Percentiles rank a stretch among this genome's conserved stretches.
phyloP scores from a whole-genome alignment of 257 asterid genomes.

The Forsythia viridissima region DNA sequence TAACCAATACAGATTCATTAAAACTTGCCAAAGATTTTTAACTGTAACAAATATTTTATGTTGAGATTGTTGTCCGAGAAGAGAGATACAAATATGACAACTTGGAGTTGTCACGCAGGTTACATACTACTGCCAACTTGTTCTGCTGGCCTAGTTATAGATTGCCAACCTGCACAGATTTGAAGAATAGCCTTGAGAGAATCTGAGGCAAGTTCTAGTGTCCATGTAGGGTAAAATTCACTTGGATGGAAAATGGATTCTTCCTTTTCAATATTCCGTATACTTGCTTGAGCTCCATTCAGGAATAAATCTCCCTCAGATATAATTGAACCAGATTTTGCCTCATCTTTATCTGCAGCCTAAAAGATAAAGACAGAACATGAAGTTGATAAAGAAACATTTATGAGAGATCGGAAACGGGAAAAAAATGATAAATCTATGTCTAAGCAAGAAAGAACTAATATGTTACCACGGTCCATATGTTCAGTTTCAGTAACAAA shows the following conservation, averaged over 20 bases:
- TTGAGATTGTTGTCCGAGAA: background rate
- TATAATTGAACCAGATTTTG: slow-evolving; percentile 61
- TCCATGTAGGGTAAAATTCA: slow-evolving; percentile 69
- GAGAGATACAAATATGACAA: background rate
- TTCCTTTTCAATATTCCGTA: slow-evolving; percentile 42
- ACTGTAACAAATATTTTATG: background rate
- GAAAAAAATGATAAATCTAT: background rate
- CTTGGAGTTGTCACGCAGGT: slow-evolving; percentile 31
- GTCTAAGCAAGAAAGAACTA: background rate
- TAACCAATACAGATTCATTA: background rate
- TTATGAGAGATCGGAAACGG: background rate
- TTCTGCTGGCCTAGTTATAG: slow-evolving; percentile 40
- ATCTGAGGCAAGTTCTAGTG: slow-evolving; percentile 66
- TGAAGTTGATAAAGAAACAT: background rate
- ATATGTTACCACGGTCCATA: background rate
- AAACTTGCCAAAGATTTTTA: background rate
- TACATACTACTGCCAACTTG: slow-evolving; percentile 15
- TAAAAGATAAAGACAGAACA: slow-evolving; percentile 18
- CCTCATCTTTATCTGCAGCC: slow-evolving; percentile 75
- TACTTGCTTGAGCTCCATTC: slow-evolving; percentile 57
- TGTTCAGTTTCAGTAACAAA: background rate
- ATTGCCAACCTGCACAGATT: slow-evolving; percentile 82
- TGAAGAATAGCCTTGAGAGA: slow-evolving; percentile 70
- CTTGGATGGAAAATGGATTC: slow-evolving; percentile 64
- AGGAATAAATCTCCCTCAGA: slow-evolving; percentile 82